Conservation (phyloP, 495 filamentous ascomycete genomes). For the Physcia stellaris region DNA sequence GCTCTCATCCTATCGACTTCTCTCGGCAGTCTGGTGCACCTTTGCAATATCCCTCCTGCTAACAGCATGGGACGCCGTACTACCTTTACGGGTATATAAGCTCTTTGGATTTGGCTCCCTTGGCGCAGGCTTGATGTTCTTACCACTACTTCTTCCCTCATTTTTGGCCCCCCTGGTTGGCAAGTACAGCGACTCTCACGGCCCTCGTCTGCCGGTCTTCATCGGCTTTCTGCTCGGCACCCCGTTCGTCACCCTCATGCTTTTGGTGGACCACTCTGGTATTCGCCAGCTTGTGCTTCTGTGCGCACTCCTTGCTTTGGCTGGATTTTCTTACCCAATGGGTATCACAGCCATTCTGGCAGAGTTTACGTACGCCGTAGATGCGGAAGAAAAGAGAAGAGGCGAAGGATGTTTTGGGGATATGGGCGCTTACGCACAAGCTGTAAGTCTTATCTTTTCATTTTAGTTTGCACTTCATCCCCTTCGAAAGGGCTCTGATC, state of each 20-base stretch:
- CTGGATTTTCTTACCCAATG: conserved; percentile 44
- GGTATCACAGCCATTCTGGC: conserved; percentile 54
- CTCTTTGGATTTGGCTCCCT: conserved; percentile 46
- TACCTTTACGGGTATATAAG: conserved; percentile 41
- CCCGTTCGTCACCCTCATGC: conserved; percentile 49
- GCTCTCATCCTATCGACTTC: conserved; percentile 41
- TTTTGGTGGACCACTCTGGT: conserved; percentile 49
- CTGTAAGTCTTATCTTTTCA: too few relatives aligned
- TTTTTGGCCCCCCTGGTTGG: conserved; percentile 48
- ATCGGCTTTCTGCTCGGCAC: conserved; percentile 45
- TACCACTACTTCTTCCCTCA: conserved; percentile 43
- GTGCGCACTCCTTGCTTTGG: conserved; percentile 49
- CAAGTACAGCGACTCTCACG: conserved; percentile 40
- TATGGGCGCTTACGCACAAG: conserved; percentile 42
- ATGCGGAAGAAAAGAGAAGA: conserved; percentile 38
- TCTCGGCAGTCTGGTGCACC: conserved; percentile 41
- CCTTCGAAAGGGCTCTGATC: too few relatives aligned
- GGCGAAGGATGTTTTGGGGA: conserved; percentile 35
- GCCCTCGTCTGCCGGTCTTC: conserved; percentile 45
- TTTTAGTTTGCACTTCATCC: too few relatives aligned
- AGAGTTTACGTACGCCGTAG: conserved; percentile 49
- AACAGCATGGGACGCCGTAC: conserved; percentile 37
- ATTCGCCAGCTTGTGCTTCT: conserved; percentile 52
- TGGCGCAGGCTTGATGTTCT: conserved; percentile 52
- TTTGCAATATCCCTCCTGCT: conserved; percentile 44